Base-by-base conservation (phyloP, 192 early-diverging fungal species). In the Borealophlyctis nickersoniae region DNA sequence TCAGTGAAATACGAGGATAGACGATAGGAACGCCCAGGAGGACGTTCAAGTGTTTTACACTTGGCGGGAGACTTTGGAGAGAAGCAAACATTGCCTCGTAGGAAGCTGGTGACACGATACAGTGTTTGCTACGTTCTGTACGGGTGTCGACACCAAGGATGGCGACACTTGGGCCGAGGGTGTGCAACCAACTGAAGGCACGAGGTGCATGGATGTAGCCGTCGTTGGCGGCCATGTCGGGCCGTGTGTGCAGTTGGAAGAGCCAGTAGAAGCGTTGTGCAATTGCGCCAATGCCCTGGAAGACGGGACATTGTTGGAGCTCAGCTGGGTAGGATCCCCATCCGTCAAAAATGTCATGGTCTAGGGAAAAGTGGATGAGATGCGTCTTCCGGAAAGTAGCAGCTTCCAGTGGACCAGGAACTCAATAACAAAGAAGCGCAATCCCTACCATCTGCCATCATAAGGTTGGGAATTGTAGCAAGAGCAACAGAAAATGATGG, bases 281-380 rank as follows among this genome's bases (percentile, higher is more conserved):
- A 35, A 85, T 74, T 31, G 81, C 73, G 67, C 82, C 85, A 57
- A 92, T 87, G 81, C 88, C 84, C 68, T 83, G 77, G 76, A 91
- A 89, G 19, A 88, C 82, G 3, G 79, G 70, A 23, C 86, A 86
- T 49, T 76, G 45, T 63, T 88, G 88, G 68, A 92, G 78, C 34
- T 86, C 83, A 52, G 81, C 76, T 0, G 91, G 91, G 66, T 94
- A 94, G 48, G 86, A 88, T 24, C 92, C 92, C 62, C 84, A 90
- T 2, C 91, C 92, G 69, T 94, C 92, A 67, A 90, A 84, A 50
- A 92, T 82, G 65, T 93, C 90, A n/a, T n/a, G n/a, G n/a, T n/a
- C n/a, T 70, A 60, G 14, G 2, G 9, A 69, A 1, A 22, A 0
- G 86, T 87, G 56, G 88, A 91, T 53, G 85, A 88, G 23, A 84